These are phyloP conservation scores for Xylaria sp. DNA, from an alignment of 2,329 filamentous ascomycete species.

Conservation along the genomic window DNA sequence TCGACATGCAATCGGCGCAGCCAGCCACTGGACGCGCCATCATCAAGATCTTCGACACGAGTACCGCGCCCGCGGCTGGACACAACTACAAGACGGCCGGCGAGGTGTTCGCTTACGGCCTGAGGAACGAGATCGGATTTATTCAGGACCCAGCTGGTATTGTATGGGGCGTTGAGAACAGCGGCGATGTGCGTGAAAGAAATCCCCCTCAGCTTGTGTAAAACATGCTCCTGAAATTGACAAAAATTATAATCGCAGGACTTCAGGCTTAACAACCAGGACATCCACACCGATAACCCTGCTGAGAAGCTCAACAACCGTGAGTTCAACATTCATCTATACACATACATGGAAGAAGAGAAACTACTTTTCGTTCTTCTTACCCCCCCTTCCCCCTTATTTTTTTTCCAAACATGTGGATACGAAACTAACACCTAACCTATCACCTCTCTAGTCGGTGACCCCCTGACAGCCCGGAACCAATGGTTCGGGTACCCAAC, in stretches of 20 bases:
- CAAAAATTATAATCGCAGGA: constrained; percentile 59
- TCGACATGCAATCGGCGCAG: constrained; percentile 45
- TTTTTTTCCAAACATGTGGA: neutral
- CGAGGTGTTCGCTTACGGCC: constrained; percentile 48
- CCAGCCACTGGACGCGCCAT: constrained; percentile 46
- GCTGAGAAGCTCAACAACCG: constrained; percentile 70
- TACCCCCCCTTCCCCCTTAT: too few relatives aligned
- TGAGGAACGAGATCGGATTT: constrained; percentile 69
- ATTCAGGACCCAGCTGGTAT: constrained; percentile 52
- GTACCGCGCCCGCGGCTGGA: constrained; percentile 43
- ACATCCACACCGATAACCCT: constrained; percentile 66
- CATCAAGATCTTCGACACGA: constrained; percentile 51
- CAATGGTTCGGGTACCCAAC: constrained; percentile 64
- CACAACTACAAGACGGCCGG: constrained; percentile 49
- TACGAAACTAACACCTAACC: neutral
- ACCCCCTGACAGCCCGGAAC: constrained; percentile 38
- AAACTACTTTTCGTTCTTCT: too few relatives aligned
- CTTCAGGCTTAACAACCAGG: constrained; percentile 55
- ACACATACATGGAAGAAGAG: neutral
- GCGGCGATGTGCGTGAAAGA: constrained; percentile 27
- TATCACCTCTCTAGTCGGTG: constrained; percentile 35
- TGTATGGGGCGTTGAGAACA: constrained; percentile 48
- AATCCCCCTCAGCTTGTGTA: too few relatives aligned
- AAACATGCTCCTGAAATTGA: too few relatives aligned
- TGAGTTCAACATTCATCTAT: constrained; percentile 27